Percentiles rank a stretch among this genome's conserved stretches.
These are phyloP conservation scores for Hypoxylon sp. DNA, from an alignment of 2,329 filamentous ascomycete genomes.

Conservation along the genomic window DNA sequence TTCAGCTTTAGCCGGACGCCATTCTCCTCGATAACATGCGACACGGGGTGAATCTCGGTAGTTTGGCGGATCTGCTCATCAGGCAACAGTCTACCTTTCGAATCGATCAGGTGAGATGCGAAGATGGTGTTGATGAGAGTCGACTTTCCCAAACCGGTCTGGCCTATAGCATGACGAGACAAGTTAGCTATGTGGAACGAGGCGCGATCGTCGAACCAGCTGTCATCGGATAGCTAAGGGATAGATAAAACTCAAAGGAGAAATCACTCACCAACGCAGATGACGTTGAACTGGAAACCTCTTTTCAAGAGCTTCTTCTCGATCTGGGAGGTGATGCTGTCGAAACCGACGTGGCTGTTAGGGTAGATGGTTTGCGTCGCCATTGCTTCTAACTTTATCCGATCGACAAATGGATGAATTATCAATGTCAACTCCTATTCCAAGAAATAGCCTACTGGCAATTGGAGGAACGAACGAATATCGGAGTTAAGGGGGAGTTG, in stretches of 20 bases:
- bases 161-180: conserved; percentile 71
- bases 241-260: not conserved
- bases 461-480: conserved; percentile 52
- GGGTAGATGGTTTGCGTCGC: conserved; percentile 83
- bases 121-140: conserved; percentile 99
- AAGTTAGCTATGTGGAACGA: conserved; percentile 52
- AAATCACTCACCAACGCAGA: conserved; percentile 89
- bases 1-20: conserved; percentile 96
- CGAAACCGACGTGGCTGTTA: conserved; percentile 99
- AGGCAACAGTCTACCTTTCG: conserved; percentile 93
- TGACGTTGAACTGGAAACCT: conserved; percentile 99
- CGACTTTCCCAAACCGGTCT: conserved; percentile 98
- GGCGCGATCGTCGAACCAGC: conserved; percentile 10
- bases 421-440: conserved; percentile 53
- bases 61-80: conserved; percentile 95
- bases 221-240: not conserved
- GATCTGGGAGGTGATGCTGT: conserved; percentile 99
- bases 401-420: conserved; percentile 51
- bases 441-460: conserved; percentile 57
- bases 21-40: conserved; percentile 99
- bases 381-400: conserved; percentile 64
- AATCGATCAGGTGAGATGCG: conserved; percentile 98
- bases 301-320: conserved; percentile 99
- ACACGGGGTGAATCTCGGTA: conserved; percentile 97
- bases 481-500: conserved; percentile 37